Evolutionary conservation across 257 asterid species (phyloP).

Genomic region (Mentha longifolia): DNA sequence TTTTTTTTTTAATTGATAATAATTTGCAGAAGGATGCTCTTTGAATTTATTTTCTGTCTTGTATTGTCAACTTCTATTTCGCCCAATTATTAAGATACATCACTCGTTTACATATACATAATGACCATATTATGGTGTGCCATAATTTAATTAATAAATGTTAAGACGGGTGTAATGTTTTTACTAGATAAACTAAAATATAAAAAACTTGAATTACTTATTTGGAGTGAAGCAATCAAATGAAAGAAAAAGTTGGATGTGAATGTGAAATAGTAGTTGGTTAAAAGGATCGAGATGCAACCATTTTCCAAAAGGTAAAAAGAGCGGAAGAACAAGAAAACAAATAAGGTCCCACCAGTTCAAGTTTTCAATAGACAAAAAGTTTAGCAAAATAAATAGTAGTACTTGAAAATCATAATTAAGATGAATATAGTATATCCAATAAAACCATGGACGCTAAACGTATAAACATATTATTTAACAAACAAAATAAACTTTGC

Average conservation of each 20-base stretch:
- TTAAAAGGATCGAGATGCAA: conserved; percentile 1
- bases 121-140: background rate
- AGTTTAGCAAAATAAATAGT: background rate
- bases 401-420: too few species aligned
- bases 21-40: background rate
- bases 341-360: conserved; percentile 17
- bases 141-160: background rate
- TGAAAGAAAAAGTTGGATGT: background rate
- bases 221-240: background rate
- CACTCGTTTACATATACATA: background rate
- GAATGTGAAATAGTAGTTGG: background rate
- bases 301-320: conserved; percentile 25
- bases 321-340: conserved; percentile 17
- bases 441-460: too few species aligned
- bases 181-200: background rate
- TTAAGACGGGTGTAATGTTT: too few species aligned
- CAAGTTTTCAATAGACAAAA: background rate
- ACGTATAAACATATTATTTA: too few species aligned
- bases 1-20: background rate
- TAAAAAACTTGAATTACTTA: background rate
- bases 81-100: background rate
- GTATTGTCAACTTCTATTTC: too few species aligned
- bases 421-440: too few species aligned
- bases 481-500: too few species aligned
- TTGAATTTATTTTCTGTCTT: background rate